Conservation (phyloP, 2,329 filamentous ascomycete species). For the Cytospora schulzeri region DNA sequence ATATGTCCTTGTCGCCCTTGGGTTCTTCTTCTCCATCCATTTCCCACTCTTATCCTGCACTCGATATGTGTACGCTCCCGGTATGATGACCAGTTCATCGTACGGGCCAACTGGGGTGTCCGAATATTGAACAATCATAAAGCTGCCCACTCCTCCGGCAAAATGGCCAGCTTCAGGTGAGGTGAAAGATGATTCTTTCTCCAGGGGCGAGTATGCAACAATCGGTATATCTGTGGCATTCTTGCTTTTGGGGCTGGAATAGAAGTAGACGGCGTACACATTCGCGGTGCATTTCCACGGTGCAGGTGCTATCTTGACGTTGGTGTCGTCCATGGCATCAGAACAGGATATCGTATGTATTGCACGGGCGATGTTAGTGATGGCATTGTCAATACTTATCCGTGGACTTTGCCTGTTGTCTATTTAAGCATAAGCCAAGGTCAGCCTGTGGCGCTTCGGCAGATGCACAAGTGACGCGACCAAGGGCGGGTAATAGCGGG, state of each 20-base stretch:
- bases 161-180: slow-evolving; percentile 39
- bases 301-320: slow-evolving; percentile 31
- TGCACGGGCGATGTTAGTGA: neutral
- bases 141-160: slow-evolving; percentile 49
- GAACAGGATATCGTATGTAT: neutral
- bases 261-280: slow-evolving; percentile 48
- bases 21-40: slow-evolving; percentile 39
- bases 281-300: slow-evolving; percentile 51
- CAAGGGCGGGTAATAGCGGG: no score
- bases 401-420: neutral
- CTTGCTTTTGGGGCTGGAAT: slow-evolving; percentile 31
- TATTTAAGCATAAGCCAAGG: neutral
- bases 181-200: slow-evolving; percentile 45
- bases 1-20: slow-evolving; percentile 55
- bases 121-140: slow-evolving; percentile 54
- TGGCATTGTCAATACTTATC: neutral
- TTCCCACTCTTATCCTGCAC: slow-evolving; percentile 38
- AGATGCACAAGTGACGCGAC: neutral
- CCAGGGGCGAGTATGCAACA: slow-evolving; percentile 50
- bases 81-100: slow-evolving; percentile 53
- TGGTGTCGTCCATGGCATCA: slow-evolving; percentile 1
- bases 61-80: slow-evolving; percentile 48
- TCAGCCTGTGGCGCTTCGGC: neutral
- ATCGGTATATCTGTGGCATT: slow-evolving; percentile 38
- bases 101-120: slow-evolving; percentile 56